Evolutionary conservation across 106 monocot species (phyloP), one percentile per base, ranked within the genome.

Genomic region (Allium fistulosum): DNA sequence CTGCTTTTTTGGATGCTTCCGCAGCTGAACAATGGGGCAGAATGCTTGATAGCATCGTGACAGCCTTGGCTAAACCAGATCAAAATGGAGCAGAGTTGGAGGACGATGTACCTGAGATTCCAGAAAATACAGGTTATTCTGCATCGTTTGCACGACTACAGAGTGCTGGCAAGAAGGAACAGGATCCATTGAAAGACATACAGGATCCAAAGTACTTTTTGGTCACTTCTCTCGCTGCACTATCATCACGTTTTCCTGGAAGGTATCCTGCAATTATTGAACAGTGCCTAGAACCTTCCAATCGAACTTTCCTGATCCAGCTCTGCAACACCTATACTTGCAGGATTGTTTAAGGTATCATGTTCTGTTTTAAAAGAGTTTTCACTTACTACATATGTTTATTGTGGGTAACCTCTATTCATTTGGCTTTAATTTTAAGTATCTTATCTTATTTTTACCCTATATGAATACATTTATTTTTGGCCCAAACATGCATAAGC

Each of bases 91-190:
- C 67, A 51, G 81, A 90, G 12, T 65, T 83, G 71, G 91, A 85
- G 50, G 69, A 70, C 47, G 87, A 77, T 49, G 62, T 71, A 10
- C 70, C 69, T n/a, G 90, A 93, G 53, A 75, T 90, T 72, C 84
- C 71, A 48, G 90, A 84, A 72, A 76, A 73, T 49, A 57, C 48
- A 3, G 87, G 89, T 56, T 90, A 93, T 77, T 74, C 93, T 14
- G 81, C 82, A 17, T 70, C 99, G 10, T 99, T 90, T 81, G 93
- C 83, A 6, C 86, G 88, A 11, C 74, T 99, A 48, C 90, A 90
- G 48, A 87, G 84, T 81, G 93, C 90, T 47, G 99, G 99, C 56
- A 99, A 75, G 71, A 93, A 85, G 73, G 99, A 93, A 51, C 87
- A 89, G 17, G 93, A 99, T 75, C 93, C 90, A 61, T 70, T 99